Evolutionary conservation across 306 rosid genomes (phyloP).

Genomic region (Lathyrus aphaca): DNA sequence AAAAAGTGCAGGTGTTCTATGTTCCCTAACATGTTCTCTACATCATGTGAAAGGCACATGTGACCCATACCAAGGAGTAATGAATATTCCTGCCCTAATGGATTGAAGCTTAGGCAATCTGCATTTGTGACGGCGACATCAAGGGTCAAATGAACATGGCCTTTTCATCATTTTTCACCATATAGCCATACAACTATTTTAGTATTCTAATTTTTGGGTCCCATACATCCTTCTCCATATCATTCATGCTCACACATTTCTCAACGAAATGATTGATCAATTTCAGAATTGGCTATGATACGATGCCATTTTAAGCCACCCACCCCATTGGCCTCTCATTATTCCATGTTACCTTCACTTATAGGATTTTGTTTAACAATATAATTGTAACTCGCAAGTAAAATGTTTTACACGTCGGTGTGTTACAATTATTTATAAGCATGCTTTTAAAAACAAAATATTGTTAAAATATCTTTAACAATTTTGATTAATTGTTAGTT

Average conservation of each 20-base stretch:
- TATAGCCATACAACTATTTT: constrained; percentile 44
- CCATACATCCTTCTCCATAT: constrained; percentile 42
- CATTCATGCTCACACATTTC: constrained; percentile 37
- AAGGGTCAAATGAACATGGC: constrained; percentile 66
- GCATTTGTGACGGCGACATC: constrained; percentile 58
- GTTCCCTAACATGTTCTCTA: too few species aligned
- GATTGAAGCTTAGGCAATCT: constrained; percentile 44
- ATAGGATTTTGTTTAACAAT: too few species aligned
- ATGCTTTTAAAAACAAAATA: too few species aligned
- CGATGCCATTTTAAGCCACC: constrained; percentile 11
- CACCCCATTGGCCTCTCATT: constrained; percentile 8
- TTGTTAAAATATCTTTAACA: too few species aligned
- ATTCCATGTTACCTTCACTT: background rate
- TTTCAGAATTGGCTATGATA: constrained; percentile 39
- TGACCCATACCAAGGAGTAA: too few species aligned
- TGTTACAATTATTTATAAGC: too few species aligned
- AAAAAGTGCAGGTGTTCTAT: too few species aligned
- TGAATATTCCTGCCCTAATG: background rate
- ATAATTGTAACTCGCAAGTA: too few species aligned
- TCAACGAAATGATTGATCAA: constrained; percentile 52
- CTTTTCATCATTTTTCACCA: constrained; percentile 48
- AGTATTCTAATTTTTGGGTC: constrained; percentile 47
- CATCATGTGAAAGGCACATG: too few species aligned
- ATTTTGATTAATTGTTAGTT: too few species aligned
- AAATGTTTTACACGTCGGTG: too few species aligned